Evolutionary conservation across 1,284 basidiomycete genomes (phyloP).

Genomic region (Kalmanozyma brasiliensis): DNA sequence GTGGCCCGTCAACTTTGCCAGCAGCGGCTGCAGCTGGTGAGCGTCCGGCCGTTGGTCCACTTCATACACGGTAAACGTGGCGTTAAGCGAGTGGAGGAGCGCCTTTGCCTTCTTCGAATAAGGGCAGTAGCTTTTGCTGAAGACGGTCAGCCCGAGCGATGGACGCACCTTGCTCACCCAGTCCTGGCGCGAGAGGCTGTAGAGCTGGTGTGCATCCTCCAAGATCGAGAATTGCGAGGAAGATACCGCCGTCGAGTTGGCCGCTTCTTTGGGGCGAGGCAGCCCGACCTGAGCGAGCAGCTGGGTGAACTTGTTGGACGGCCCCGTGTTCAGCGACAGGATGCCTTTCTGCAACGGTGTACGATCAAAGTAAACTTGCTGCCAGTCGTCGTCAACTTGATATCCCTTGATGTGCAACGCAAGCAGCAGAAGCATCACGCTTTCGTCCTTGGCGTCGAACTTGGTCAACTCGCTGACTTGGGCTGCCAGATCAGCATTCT

Average conservation of each 20-base stretch:
- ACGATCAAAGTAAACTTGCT: slow-evolving; percentile 26
- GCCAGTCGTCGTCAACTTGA: slow-evolving; percentile 31
- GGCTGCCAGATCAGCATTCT: slow-evolving; percentile 5
- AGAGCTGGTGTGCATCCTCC: slow-evolving; percentile 30
- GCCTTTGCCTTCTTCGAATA: slow-evolving; percentile 40
- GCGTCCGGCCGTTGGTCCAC: slow-evolving; percentile 41
- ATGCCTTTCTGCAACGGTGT: slow-evolving; percentile 13
- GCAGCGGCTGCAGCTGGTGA: slow-evolving; percentile 29
- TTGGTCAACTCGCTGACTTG: slow-evolving; percentile 30
- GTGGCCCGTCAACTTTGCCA: slow-evolving; percentile 37
- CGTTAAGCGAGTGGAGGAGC: slow-evolving; percentile 28
- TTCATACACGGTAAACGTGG: slow-evolving; percentile 37
- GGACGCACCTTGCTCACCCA: slow-evolving; percentile 31
- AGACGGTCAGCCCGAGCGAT: slow-evolving; percentile 31
- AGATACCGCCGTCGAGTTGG: not conserved
- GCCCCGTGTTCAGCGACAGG: slow-evolving; percentile 22
- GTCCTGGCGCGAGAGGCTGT: slow-evolving; percentile 27
- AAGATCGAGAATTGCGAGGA: slow-evolving; percentile 15
- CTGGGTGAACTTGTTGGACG: slow-evolving; percentile 41
- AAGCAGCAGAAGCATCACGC: slow-evolving; percentile 33
- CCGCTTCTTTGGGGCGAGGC: slow-evolving; percentile 3
- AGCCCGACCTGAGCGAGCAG: slow-evolving; percentile 34
- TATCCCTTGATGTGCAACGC: slow-evolving; percentile 27
- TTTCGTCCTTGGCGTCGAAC: slow-evolving; percentile 26
- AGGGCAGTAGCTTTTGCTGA: slow-evolving; percentile 52